Conservation (phyloP, 305 asterid species). For the Fraxinus ornus region DNA sequence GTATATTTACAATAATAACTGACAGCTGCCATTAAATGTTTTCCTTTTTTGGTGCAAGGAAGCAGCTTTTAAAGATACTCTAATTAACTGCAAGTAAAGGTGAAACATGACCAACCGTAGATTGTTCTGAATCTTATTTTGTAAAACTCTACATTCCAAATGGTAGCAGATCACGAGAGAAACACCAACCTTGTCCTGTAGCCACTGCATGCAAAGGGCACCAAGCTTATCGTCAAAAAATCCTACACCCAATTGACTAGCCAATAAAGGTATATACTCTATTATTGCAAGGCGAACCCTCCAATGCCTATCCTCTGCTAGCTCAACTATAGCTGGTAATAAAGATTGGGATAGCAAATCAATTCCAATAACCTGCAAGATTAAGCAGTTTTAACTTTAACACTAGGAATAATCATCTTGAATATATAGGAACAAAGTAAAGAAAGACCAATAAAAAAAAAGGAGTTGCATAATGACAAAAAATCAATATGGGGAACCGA, state of each 20-base stretch:
- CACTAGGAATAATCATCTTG: neutral
- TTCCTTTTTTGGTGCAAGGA: neutral
- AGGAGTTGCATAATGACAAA: neutral
- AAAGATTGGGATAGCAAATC: constrained; percentile 84
- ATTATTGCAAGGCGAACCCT: constrained; percentile 93
- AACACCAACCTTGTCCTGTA: constrained; percentile 78
- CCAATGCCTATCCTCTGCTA: constrained; percentile 96
- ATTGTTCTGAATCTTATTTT: neutral
- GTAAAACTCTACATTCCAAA: neutral
- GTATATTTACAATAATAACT: neutral
- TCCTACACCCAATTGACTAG: constrained; percentile 87
- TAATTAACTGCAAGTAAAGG: constrained; percentile 6
- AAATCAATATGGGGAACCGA: neutral
- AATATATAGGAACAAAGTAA: neutral
- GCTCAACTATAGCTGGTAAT: constrained; percentile 87
- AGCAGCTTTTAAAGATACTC: neutral
- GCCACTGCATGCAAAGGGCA: constrained; percentile 95
- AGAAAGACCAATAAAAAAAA: constrained; percentile 16
- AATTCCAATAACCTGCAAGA: constrained; percentile 77
- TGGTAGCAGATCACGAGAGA: neutral
- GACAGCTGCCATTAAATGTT: neutral
- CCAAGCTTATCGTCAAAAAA: constrained; percentile 91
- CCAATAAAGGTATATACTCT: constrained; percentile 85
- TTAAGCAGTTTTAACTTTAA: neutral
- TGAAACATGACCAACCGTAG: neutral